These are phyloP conservation scores for Ustilago vetiveriae DNA, from an alignment of 1,284 basidiomycete species.

Conservation along the genomic window DNA sequence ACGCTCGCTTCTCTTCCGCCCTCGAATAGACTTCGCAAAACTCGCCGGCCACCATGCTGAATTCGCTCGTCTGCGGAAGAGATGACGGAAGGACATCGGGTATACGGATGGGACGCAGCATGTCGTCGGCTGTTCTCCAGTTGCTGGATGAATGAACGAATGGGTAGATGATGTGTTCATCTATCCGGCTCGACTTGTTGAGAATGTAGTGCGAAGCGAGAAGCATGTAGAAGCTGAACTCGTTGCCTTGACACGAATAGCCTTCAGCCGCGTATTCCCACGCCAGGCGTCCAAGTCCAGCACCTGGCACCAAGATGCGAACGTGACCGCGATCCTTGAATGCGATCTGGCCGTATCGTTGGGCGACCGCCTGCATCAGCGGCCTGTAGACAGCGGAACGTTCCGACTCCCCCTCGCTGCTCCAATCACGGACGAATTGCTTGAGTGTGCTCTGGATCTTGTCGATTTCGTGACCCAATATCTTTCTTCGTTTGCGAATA, in stretches of 20 bases:
- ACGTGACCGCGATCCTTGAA: constrained; percentile 27
- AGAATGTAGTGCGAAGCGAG: constrained; percentile 64
- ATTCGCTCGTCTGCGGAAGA: constrained; percentile 54
- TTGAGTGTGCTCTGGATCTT: constrained; percentile 65
- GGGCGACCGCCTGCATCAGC: constrained; percentile 50
- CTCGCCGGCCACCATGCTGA: constrained; percentile 66
- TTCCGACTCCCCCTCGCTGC: constrained; percentile 50
- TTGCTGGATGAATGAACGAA: constrained; percentile 63
- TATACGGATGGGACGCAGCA: constrained; percentile 54
- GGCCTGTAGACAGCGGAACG: constrained; percentile 55
- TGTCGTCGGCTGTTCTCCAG: constrained; percentile 54
- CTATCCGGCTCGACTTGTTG: constrained; percentile 51
- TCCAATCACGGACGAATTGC: constrained; percentile 66
- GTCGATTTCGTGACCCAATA: constrained; percentile 59
- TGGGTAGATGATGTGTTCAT: constrained; percentile 60
- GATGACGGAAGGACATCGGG: constrained; percentile 62
- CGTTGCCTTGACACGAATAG: constrained; percentile 63
- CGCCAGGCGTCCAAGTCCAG: constrained; percentile 61
- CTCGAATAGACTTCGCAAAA: constrained; percentile 61
- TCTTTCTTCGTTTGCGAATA: constrained; percentile 26
- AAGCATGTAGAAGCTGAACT: constrained; percentile 66
- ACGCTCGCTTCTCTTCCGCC: constrained; percentile 76
- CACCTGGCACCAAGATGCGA: constrained; percentile 62
- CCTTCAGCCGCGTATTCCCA: constrained; percentile 60
- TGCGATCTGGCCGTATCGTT: constrained; percentile 30